Base-by-base conservation (phyloP, 208 protist species). In the Herpetomonas tarakana region DNA sequence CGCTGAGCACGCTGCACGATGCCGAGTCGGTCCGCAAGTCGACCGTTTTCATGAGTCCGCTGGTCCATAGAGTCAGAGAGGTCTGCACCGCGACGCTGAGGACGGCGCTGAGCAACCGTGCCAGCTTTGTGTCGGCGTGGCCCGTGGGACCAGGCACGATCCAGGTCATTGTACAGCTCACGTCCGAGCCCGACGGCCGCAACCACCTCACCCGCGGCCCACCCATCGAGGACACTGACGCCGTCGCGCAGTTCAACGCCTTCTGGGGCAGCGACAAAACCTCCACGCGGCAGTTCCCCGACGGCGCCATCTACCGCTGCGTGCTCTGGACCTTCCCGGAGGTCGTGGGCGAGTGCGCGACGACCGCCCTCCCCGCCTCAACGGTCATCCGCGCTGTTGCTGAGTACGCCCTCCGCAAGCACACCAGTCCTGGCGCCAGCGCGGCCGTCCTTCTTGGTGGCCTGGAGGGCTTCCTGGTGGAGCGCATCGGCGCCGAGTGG, bases 291-390 rank as follows among this genome's bases (percentile, higher is more conserved):
- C 89, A 95, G 68, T 95, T 95, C 62, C 71, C 83, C 31, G 89
- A 95, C 57, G 89, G 89, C 44, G 74, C 76, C 58, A 85, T 93
- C 55, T 87, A 93, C 69, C 79, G 86, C 57, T 95, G 89, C 52
- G 83, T 95, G 26, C 65, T 92, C 22, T 93, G 85, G 83, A 62
- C 31, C 30, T 81, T 90, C 53, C 61, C 78, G 1, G 80, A 92
- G 44, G 75, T 81, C 16, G 50, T 64, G 24, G 74, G 72, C 19
- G 16, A 22, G 24, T 16, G 27, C 11, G 44, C 83, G 21, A 83
- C 78, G 18, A 39, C 77, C 2, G 67, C 75, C 11, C 72, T 90
- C 21, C 74, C 76, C 52, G 79, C 83, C 31, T 73, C 82, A 0
- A 64, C 61, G 24, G 80, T 91, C 22, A 65, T 83, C 54, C 81